Evolutionary conservation across 805 yeast genomes (phyloP).

Genomic region (Schizosaccharomyces pombe): ASM294v3 CU329670.1:5368001-5368500

Average conservation of each 20-base stretch:
- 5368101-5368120: background rate
- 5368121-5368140: background rate
- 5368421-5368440: slow-evolving; percentile 36
- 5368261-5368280: slow-evolving; percentile 71
- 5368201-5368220: too few relatives aligned
- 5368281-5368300: slow-evolving; percentile 36
- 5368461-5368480: slow-evolving; percentile 77
- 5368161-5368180: too few relatives aligned
- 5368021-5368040: slow-evolving; percentile 15
- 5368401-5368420: background rate
- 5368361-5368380: background rate
- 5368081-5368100: slow-evolving; percentile 10
- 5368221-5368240: slow-evolving; percentile 76
- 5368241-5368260: slow-evolving; percentile 78
- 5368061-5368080: slow-evolving; percentile 26
- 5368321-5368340: background rate
- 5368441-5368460: slow-evolving; percentile 51
- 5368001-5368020: slow-evolving; percentile 33
- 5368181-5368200: too few relatives aligned
- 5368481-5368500: slow-evolving; percentile 56
- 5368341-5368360: background rate
- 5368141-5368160: too few relatives aligned
- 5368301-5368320: slow-evolving; percentile 10
- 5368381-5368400: background rate
- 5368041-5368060: slow-evolving; percentile 38